Conservation (phyloP, 2,329 filamentous ascomycete species). For the Colletotrichum spinosum region DNA sequence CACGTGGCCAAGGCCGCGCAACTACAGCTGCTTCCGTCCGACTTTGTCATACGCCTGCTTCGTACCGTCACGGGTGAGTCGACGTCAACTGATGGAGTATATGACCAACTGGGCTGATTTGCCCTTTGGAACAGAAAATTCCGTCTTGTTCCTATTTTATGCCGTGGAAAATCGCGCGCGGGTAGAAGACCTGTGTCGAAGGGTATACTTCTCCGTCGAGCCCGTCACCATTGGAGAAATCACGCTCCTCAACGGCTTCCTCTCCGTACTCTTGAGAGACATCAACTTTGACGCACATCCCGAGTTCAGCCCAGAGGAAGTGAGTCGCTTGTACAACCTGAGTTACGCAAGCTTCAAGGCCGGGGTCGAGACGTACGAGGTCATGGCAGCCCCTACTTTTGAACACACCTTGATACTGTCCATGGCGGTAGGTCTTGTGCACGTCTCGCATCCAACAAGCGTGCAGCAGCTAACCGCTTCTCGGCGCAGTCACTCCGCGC, state of each 20-base stretch:
- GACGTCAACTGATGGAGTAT: no score
- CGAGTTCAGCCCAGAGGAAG: conserved; percentile 30
- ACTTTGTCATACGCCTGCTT: conserved; percentile 12
- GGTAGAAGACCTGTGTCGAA: conserved; percentile 37
- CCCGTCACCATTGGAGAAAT: conserved; percentile 37
- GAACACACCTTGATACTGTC: conserved; percentile 35
- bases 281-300: conserved; percentile 28
- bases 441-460: background rate
- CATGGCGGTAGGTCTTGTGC: conserved; percentile 27
- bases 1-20: background rate
- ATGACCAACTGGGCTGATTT: no score
- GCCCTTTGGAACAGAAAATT: background rate
- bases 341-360: conserved; percentile 35
- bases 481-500: conserved; percentile 34
- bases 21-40: conserved; percentile 9
- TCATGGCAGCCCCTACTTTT: conserved; percentile 35
- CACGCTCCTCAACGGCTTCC: conserved; percentile 35
- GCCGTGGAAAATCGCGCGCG: conserved; percentile 33
- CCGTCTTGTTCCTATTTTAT: conserved; percentile 37
- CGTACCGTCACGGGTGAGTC: conserved; percentile 3
- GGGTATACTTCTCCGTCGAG: conserved; percentile 39
- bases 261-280: conserved; percentile 38
- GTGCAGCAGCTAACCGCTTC: background rate
- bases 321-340: conserved; percentile 21
- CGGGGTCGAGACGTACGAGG: conserved; percentile 34